Evolutionary conservation across 2,329 filamentous ascomycete genomes (phyloP), one percentile per base, ranked within the genome.

Genomic region (Botrytis porri): DNA sequence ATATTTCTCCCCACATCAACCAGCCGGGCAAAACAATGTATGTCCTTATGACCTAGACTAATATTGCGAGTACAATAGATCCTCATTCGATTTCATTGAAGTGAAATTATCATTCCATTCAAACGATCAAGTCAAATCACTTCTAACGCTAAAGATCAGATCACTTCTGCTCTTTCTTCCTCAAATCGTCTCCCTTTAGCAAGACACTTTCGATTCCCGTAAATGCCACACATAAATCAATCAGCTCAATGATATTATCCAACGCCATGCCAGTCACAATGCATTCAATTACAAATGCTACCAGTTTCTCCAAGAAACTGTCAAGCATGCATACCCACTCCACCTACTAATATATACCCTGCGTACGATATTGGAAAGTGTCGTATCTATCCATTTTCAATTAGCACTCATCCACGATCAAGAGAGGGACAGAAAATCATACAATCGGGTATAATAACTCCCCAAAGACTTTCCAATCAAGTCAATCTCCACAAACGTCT

Each of bases 391-490:
- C 43, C 37, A 51, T 22, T 29, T 57, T 76, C 59, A 77, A 75
- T 64, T 67, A 59, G 39, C 35, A 22, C 48, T 59, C 22, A n/a
- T 35, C 41, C 48, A 22, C 41, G n/a, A 70, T 25, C 39, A 61
- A 59, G 16, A 61, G 57, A 63, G 29, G 37, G 45, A 6, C n/a
- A 14, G 69, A 41, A 65, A 60, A 59, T 82, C 92, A 86, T 84
- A 94, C 90, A 95, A 87, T 84, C 93, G 88, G 80, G 93, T 95
- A 81, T 95, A 95, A 83, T 96, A 96, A 82, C 93, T 95, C 75
- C 93, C 93, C 77, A 93, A 87, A 76, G 92, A 93, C 86, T 96
- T 96, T 75, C 85, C 89, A 77, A 96, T 88, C 79, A 96, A 83
- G 80, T 95, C 93, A 51, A 86, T 90, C 80, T 96, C 93, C 29